Conservation (phyloP, 2,329 filamentous ascomycete species). For the Alternaria consortialis region DNA sequence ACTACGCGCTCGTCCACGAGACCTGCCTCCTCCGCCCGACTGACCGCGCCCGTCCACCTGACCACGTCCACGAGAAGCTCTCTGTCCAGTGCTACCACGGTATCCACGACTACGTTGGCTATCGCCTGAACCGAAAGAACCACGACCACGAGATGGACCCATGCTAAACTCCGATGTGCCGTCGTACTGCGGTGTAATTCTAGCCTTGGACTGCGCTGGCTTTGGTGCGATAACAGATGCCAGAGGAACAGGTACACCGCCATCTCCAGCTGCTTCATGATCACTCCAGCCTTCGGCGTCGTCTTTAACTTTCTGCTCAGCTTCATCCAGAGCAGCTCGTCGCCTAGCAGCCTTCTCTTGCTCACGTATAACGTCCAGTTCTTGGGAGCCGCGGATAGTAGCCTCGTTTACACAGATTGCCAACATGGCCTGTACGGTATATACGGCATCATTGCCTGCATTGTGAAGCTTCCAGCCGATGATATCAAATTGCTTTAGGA, state of each 20-base stretch:
- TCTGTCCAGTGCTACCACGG: background rate
- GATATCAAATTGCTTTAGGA: conserved; percentile 73
- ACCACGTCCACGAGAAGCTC: background rate
- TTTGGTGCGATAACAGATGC: conserved; percentile 13
- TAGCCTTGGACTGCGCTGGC: background rate
- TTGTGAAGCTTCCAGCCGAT: conserved; percentile 77
- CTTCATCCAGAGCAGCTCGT: conserved; percentile 36
- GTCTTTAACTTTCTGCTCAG: conserved; percentile 51
- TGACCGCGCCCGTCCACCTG: background rate
- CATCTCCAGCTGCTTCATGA: conserved; percentile 48
- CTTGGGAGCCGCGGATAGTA: conserved; percentile 42
- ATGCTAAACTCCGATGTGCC: background rate
- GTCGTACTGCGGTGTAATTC: conserved; percentile 6
- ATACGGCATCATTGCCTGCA: conserved; percentile 84
- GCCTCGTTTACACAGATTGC: conserved; percentile 63
- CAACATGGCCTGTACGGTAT: conserved; percentile 78
- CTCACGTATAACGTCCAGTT: conserved; percentile 33
- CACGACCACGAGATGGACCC: conserved; percentile 5
- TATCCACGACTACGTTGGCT: conserved; percentile 5
- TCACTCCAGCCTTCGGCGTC: conserved; percentile 52
- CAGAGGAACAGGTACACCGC: conserved; percentile 41
- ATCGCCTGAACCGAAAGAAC: background rate
- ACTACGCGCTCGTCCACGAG: background rate
- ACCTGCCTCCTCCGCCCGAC: background rate
- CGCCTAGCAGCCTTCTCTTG: conserved; percentile 36